Percentiles rank a stretch among this genome's conserved stretches.
Evolutionary conservation across 164 flowering plant genomes (phyloP).

Genomic region (Litsea cubeba): DNA sequence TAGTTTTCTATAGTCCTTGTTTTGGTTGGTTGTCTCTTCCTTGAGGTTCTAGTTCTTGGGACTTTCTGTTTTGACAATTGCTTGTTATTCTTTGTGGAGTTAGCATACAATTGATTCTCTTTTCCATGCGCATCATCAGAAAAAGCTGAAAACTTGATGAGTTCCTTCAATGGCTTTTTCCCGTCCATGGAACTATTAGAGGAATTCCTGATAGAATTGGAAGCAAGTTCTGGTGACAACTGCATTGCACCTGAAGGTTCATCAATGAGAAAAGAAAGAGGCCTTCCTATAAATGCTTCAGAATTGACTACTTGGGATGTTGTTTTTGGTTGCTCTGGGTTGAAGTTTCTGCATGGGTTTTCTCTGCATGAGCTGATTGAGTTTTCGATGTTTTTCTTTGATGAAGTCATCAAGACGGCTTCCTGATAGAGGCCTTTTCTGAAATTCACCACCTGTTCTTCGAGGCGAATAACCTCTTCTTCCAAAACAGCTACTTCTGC

Average conservation of each 20-base stretch:
- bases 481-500: conserved; percentile 97
- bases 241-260: conserved; percentile 9
- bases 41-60: conserved; percentile 25
- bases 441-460: conserved; percentile 75
- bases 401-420: conserved; percentile 60
- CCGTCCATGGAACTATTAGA: conserved; percentile 4
- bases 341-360: conserved; percentile 16
- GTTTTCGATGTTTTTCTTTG: conserved; percentile 35
- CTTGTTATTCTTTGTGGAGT: conserved; percentile 30
- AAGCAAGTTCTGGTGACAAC: not conserved
- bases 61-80: conserved; percentile 18
- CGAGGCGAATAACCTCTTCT: conserved; percentile 89
- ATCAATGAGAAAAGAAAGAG: conserved; percentile 25
- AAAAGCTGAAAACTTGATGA: conserved; percentile 8
- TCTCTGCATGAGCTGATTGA: conserved; percentile 24
- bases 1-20: conserved; percentile 28
- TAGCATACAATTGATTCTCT: conserved; percentile 37
- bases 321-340: conserved; percentile 24
- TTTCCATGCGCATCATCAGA: conserved; percentile 46
- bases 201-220: conserved; percentile 12
- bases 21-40: conserved; percentile 30
- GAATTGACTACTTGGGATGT: conserved; percentile 18
- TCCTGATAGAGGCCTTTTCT: conserved; percentile 82
- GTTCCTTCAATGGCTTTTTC: conserved; percentile 12
- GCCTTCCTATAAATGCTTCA: conserved; percentile 13